Base-by-base conservation (phyloP, 257 asterid species). In the Jaltomata sinuosa region DNA sequence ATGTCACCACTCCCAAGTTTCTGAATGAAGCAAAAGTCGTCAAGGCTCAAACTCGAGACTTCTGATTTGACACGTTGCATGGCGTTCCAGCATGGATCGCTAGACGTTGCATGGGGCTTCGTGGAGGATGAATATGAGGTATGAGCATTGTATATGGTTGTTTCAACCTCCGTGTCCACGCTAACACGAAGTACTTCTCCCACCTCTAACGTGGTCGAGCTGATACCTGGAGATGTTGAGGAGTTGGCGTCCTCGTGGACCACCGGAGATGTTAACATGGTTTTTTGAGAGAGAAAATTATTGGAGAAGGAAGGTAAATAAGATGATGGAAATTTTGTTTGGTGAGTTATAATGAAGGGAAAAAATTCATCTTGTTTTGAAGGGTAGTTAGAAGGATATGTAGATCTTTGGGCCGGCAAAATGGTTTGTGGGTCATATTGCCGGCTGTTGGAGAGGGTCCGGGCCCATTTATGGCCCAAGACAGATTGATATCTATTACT, bases 1-100 rank as follows among this genome's bases (percentile, higher is more conserved):
- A 93, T 94, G 85, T 93, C 98, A 47, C 97, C 98, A 31, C 92
- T 90, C 65, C 98, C 98, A 3, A 94, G 88, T 84, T 88, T 90
- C n/a, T 86, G 89, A 50, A 93, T 42, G 84, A 93, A 93, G 85
- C 61, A 8, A 8, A 94, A 67, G 83, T 94, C 94, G 5, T 91
- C 90, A 3, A 92, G 85, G 64, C 69, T 62, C 81, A 94, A 86
- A 81, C 64, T 85, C 80, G 31, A 34, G 8, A 53, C 52, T 47
- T 72, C 64, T n/a, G 87, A 67, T 18, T 85, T 86, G 64, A 81
- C 83, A 32, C 86, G 71, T 18, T 72, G 82, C 52, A 86, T 85
- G 29, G 88, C 87, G 10, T 61, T 76, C 88, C 87, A 82, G 6
- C 59, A 81, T 27, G 85, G 85, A 42, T 82, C 85, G 0, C 55